Evolutionary conservation across 345 rosid species (phyloP).

Genomic region (Salix brachista): DNA sequence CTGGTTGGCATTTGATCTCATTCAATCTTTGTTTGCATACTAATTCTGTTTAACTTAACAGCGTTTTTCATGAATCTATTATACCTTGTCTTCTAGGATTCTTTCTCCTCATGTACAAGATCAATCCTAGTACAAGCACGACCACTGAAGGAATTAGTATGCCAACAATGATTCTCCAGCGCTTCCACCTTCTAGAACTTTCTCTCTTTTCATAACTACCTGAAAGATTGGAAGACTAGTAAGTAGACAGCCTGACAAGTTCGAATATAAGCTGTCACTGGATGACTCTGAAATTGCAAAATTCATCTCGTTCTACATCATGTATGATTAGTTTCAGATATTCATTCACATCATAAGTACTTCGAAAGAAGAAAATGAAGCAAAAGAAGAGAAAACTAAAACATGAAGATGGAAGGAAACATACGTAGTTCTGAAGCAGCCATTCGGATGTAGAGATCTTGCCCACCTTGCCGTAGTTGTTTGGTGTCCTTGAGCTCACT

Average conservation of each 20-base stretch:
- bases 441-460: conserved; percentile 12
- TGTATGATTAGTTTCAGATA: background rate
- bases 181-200: background rate
- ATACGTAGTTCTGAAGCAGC: conserved; percentile 20
- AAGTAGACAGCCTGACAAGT: background rate
- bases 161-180: background rate
- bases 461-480: background rate
- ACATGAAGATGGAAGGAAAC: background rate
- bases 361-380: background rate
- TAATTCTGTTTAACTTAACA: background rate
- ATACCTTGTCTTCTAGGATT: conserved; percentile 4
- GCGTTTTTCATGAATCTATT: background rate
- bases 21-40: background rate
- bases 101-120: background rate
- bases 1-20: background rate
- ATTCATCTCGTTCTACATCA: background rate
- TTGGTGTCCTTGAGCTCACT: conserved; percentile 10
- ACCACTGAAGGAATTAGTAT: background rate
- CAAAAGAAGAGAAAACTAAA: background rate
- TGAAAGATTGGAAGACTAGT: background rate
- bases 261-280: background rate
- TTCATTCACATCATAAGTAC: background rate
- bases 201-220: background rate
- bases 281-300: background rate
- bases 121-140: background rate